phyloP scores from a whole-genome alignment of 2,329 filamentous ascomycete species.

The Rhynchosporium agropyri region DNA sequence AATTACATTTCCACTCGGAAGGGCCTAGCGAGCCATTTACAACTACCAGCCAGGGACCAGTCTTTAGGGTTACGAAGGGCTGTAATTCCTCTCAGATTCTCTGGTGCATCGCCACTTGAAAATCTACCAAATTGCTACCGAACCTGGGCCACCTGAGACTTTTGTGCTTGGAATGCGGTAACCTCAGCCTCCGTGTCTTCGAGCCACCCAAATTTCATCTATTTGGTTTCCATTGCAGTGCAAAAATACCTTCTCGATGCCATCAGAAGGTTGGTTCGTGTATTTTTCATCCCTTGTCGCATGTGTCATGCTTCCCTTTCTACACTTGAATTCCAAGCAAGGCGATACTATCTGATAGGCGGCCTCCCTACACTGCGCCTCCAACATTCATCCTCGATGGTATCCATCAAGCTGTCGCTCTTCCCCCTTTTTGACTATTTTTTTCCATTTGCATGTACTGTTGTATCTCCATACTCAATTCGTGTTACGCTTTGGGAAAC shows the following conservation, averaged over 20 bases:
- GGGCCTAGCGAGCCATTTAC: not conserved
- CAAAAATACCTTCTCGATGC: not conserved
- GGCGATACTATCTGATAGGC: conserved; percentile 32
- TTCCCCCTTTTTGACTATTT: conserved; percentile 23
- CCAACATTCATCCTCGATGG: conserved; percentile 31
- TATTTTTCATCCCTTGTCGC: conserved; percentile 34
- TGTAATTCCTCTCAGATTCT: not conserved
- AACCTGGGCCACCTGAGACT: not conserved
- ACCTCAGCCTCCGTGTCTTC: conserved; percentile 14
- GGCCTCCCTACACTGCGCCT: conserved; percentile 34
- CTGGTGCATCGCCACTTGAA: not conserved
- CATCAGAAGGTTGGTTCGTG: conserved; percentile 21
- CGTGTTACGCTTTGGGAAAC: not conserved
- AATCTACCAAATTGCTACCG: not conserved
- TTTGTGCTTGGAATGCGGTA: conserved; percentile 11
- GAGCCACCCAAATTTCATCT: conserved; percentile 12
- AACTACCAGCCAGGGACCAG: not conserved
- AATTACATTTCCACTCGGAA: not conserved
- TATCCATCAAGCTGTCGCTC: conserved; percentile 22
- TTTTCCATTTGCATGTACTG: conserved; percentile 22
- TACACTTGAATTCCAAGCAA: conserved; percentile 35
- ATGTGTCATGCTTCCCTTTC: conserved; percentile 24
- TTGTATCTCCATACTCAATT: not conserved
- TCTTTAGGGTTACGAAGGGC: not conserved
- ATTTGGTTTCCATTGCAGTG: not conserved